These are phyloP conservation scores for Clathrospora elynae DNA, from an alignment of 2,329 filamentous ascomycete species.

Conservation along the genomic window DNA sequence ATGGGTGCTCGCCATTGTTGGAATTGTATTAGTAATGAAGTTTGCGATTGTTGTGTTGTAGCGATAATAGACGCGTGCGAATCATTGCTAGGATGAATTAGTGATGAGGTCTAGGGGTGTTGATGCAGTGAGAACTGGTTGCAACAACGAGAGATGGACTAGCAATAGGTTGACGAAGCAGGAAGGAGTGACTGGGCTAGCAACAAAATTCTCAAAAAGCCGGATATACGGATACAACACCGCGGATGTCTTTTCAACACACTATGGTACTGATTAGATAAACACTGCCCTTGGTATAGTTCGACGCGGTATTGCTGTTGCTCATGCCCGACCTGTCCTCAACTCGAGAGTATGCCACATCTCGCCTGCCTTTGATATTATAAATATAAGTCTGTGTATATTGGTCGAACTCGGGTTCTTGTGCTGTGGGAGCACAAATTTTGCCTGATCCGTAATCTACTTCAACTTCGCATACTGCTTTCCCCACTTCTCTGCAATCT, in stretches of 20 bases:
- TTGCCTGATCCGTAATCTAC: conserved; percentile 11
- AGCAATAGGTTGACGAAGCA: too few relatives aligned
- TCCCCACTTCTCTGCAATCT: conserved; percentile 64
- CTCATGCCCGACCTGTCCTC: too few relatives aligned
- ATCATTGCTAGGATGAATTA: conserved; percentile 14
- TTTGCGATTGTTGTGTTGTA: conserved; percentile 20
- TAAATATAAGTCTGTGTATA: neutral
- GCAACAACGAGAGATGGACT: neutral
- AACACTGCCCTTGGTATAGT: too few relatives aligned
- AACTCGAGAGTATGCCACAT: too few relatives aligned
- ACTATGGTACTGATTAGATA: too few relatives aligned
- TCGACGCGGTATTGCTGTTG: too few relatives aligned
- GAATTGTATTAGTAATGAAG: conserved; percentile 11
- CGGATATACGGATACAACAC: too few relatives aligned
- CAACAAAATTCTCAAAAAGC: too few relatives aligned
- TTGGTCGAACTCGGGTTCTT: too few relatives aligned
- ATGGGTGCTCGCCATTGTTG: conserved; percentile 10
- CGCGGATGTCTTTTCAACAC: too few relatives aligned
- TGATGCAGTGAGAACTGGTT: neutral
- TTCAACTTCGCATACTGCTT: conserved; percentile 41
- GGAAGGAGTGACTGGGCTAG: too few relatives aligned
- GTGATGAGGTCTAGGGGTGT: conserved; percentile 12
- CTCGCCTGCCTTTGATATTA: neutral
- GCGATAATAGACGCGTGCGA: neutral
- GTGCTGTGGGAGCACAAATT: neutral